These are phyloP conservation scores for Sclerotinia minor DNA, from an alignment of 2,329 filamentous ascomycete species.

Conservation along the genomic window DNA sequence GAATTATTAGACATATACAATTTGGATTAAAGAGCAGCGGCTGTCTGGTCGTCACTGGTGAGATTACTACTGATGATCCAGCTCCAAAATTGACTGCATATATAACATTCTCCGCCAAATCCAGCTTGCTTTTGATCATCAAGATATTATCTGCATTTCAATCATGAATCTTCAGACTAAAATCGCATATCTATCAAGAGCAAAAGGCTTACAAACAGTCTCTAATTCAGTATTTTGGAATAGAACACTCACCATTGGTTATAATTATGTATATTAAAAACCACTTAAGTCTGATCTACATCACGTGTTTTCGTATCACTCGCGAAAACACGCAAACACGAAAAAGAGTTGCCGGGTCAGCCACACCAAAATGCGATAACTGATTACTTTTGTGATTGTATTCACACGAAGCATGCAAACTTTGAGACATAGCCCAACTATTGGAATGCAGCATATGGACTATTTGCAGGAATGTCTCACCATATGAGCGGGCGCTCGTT, in stretches of 20 bases:
- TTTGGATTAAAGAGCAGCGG: too few relatives aligned
- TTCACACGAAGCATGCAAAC: conserved; percentile 17
- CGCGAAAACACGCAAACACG: conserved; percentile 18
- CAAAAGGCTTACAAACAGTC: too few relatives aligned
- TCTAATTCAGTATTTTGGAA: not conserved
- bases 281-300: not conserved
- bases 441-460: conserved; percentile 23
- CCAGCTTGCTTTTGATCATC: too few relatives aligned
- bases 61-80: too few relatives aligned
- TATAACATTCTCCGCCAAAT: too few relatives aligned
- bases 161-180: too few relatives aligned
- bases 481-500: conserved; percentile 5
- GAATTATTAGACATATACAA: too few relatives aligned
- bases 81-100: too few relatives aligned
- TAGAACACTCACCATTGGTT: not conserved
- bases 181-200: too few relatives aligned
- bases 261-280: not conserved
- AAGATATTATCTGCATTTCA: too few relatives aligned
- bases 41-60: too few relatives aligned
- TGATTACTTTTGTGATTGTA: conserved; percentile 15
- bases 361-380: conserved; percentile 23
- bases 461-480: conserved; percentile 18
- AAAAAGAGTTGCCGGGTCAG: conserved; percentile 22
- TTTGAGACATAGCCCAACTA: conserved; percentile 9
- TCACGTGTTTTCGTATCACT: conserved; percentile 19